These are phyloP conservation scores for Rhizopus sp. DNA, from an alignment of 371 early-diverging fungal species.

Conservation along the genomic window DNA sequence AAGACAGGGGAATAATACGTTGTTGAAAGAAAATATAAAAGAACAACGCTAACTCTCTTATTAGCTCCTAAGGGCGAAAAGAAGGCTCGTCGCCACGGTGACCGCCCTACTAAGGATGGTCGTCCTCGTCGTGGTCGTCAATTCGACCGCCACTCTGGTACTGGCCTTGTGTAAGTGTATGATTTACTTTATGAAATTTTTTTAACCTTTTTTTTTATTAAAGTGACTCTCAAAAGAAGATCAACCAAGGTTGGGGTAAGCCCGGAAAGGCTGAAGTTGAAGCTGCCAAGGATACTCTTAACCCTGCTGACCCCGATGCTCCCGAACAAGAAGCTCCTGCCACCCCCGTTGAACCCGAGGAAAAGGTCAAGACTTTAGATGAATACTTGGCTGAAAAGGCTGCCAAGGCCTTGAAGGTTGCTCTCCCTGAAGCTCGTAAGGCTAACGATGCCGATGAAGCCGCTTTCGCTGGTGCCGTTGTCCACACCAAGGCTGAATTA, in stretches of 20 bases:
- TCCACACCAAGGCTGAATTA: conserved; percentile 69
- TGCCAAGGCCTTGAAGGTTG: conserved; percentile 64
- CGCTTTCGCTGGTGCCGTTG: conserved; percentile 78
- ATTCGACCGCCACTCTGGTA: conserved; percentile 83
- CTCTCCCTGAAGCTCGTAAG: conserved; percentile 67
- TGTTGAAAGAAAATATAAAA: too few species aligned
- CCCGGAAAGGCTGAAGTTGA: conserved; percentile 49
- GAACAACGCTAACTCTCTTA: neutral
- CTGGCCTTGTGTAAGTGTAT: conserved; percentile 62
- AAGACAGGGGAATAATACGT: too few species aligned
- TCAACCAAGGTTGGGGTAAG: conserved; percentile 81
- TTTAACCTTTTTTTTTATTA: neutral
- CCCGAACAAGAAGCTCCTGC: conserved; percentile 41
- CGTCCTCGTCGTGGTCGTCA: conserved; percentile 60
- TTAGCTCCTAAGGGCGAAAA: conserved; percentile 21
- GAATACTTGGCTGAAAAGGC: conserved; percentile 78
- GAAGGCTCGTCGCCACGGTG: conserved; percentile 8
- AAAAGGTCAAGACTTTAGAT: conserved; percentile 73
- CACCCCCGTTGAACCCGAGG: conserved; percentile 64
- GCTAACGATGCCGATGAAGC: conserved; percentile 79
- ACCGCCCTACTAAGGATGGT: conserved; percentile 57
- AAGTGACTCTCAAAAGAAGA: conserved; percentile 84
- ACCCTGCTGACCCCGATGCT: conserved; percentile 45
- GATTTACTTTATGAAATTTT: neutral
- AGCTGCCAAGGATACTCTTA: conserved; percentile 36